A percentile compares a stretch with the other conserved stretches of the same genome.
These are phyloP conservation scores for Beauveria scarabaeidicola DNA, from an alignment of 2,329 filamentous ascomycete genomes.

Conservation along the genomic window DNA sequence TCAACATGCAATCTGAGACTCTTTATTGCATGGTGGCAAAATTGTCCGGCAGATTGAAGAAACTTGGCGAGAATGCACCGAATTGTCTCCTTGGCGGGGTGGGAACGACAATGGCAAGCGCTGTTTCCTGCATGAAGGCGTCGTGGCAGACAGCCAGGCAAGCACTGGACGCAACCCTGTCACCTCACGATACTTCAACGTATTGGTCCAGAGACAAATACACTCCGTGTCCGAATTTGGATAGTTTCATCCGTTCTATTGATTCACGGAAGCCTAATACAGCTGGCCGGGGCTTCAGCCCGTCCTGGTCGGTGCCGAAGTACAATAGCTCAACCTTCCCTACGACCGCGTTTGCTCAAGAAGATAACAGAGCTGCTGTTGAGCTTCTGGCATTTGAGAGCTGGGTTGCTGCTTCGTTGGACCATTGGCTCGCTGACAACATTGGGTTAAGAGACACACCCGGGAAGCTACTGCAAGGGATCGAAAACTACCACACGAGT, in stretches of 20 bases:
- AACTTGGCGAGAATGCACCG: constrained; percentile 22
- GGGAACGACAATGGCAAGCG: not conserved
- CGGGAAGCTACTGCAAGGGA: constrained; percentile 18
- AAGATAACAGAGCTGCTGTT: not conserved
- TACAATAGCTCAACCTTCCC: not conserved
- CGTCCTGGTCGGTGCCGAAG: not conserved
- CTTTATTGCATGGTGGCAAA: constrained; percentile 36
- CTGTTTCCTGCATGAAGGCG: not conserved
- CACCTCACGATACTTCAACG: not conserved
- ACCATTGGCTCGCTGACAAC: constrained; percentile 27
- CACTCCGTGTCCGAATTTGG: not conserved
- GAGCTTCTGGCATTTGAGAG: constrained; percentile 34
- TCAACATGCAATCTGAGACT: constrained; percentile 19
- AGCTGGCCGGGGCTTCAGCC: not conserved
- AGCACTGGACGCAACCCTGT: not conserved
- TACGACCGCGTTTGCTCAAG: no score
- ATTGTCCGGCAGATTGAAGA: constrained; percentile 32
- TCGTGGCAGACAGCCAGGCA: not conserved
- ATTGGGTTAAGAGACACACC: constrained; percentile 18
- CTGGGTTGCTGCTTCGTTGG: constrained; percentile 36
- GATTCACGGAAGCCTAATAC: not conserved
- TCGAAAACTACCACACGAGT: constrained; percentile 25
- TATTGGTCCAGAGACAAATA: not conserved
- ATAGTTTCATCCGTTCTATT: not conserved
- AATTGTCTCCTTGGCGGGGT: constrained; percentile 8